Percentiles rank a stretch among this genome's conserved stretches.
phyloP scores from a whole-genome alignment of 129 eudicot genomes.

The Arctium minus region DNA sequence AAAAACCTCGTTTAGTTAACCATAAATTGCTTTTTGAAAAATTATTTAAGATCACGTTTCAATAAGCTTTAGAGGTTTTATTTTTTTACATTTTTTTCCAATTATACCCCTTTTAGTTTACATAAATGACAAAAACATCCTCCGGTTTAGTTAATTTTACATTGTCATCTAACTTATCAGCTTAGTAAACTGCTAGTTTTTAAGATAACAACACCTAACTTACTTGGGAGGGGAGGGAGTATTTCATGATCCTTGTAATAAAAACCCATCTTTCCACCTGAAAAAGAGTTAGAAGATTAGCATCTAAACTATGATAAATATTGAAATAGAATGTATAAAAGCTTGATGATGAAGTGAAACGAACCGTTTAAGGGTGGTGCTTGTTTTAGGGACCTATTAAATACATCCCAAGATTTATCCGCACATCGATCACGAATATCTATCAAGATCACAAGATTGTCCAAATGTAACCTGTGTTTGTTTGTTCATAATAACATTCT shows the following conservation, averaged over 20 bases:
- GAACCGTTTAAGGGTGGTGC: constrained; percentile 81
- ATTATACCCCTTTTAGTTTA: neutral
- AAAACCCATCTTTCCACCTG: constrained; percentile 89
- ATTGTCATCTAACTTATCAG: neutral
- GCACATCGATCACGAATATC: constrained; percentile 82
- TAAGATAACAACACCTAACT: constrained; percentile 3
- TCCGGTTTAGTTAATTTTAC: neutral
- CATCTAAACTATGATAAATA: neutral
- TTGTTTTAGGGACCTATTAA: constrained; percentile 59
- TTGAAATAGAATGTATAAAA: neutral
- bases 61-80: too few relatives aligned
- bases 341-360: constrained; percentile 17
- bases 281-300: neutral
- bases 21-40: too few relatives aligned
- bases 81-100: neutral
- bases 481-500: neutral
- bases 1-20: too few relatives aligned
- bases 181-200: neutral
- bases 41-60: too few relatives aligned
- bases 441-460: constrained; percentile 28
- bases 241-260: constrained; percentile 94
- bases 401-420: constrained; percentile 85
- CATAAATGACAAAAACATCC: neutral
- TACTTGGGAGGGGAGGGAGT: constrained; percentile 94
- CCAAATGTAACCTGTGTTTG: neutral